Evolutionary conservation across 352 stramenopile species (phyloP).

Genomic region (Pythium monospermum): DNA sequence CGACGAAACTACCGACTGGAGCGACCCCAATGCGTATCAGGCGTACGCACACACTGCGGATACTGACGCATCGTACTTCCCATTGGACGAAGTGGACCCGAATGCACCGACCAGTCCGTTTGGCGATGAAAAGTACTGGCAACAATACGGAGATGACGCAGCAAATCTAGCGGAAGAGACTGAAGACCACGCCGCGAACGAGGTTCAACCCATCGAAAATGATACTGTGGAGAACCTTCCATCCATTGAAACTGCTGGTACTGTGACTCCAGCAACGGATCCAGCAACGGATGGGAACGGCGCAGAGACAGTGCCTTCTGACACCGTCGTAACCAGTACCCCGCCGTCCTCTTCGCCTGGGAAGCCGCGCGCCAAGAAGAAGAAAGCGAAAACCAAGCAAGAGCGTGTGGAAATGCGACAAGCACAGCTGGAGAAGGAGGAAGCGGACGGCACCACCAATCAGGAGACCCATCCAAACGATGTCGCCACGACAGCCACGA

Average conservation of each 20-base stretch:
- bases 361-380: slow-evolving; percentile 8
- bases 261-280: background rate
- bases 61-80: slow-evolving; percentile 15
- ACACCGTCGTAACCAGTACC: background rate
- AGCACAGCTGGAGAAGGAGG: slow-evolving; percentile 50
- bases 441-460: slow-evolving; percentile 27
- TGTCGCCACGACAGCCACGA: background rate
- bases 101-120: slow-evolving; percentile 25
- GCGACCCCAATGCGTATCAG: slow-evolving; percentile 5
- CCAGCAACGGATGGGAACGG: background rate
- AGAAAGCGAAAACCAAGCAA: slow-evolving; percentile 37
- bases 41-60: background rate
- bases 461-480: background rate
- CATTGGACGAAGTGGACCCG: slow-evolving; percentile 8
- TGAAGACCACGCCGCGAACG: background rate
- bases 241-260: background rate
- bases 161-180: background rate
- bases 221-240: background rate
- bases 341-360: background rate
- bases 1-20: slow-evolving; percentile 1
- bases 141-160: slow-evolving; percentile 22
- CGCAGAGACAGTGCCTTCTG: background rate
- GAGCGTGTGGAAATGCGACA: slow-evolving; percentile 53
- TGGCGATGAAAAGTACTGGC: slow-evolving; percentile 45
- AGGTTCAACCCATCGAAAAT: background rate